Evolutionary conservation across 2,329 filamentous ascomycete species (phyloP).

Genomic region (Dactylellina parvicollis): DNA sequence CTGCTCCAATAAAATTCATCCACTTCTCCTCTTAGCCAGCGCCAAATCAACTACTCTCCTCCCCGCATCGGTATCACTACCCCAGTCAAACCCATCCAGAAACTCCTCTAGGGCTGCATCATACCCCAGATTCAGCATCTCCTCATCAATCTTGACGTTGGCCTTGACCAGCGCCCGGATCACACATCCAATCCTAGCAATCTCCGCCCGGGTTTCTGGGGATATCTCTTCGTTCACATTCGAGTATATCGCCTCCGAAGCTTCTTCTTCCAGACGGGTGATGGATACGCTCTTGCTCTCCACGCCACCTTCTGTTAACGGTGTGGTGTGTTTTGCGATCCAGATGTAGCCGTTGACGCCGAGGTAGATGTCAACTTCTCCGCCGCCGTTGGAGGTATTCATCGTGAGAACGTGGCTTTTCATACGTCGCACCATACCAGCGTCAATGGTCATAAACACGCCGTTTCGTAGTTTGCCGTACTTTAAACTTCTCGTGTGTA

Average conservation of each 20-base stretch:
- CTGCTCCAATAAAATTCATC: conserved; percentile 5
- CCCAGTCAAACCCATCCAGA: conserved; percentile 56
- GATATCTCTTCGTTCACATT: conserved; percentile 91
- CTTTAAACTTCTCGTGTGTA: conserved; percentile 89
- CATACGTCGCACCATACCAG: conserved; percentile 83
- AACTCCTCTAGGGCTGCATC: conserved; percentile 75
- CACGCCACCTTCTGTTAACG: conserved; percentile 62
- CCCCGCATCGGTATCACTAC: conserved; percentile 57
- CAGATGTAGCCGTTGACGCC: conserved; percentile 98
- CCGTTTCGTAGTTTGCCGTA: conserved; percentile 97
- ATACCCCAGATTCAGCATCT: conserved; percentile 84
- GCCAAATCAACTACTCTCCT: conserved; percentile 60
- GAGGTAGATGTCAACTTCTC: conserved; percentile 82
- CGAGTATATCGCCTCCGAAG: conserved; percentile 87
- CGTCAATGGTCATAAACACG: conserved; percentile 81
- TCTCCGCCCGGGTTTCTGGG: conserved; percentile 82
- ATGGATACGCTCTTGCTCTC: conserved; percentile 69
- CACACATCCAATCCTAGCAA: conserved; percentile 82
- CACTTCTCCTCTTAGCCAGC: conserved; percentile 44
- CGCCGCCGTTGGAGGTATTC: conserved; percentile 69
- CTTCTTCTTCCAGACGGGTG: conserved; percentile 86
- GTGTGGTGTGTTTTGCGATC: conserved; percentile 80
- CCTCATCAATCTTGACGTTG: conserved; percentile 86
- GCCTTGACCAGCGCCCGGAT: conserved; percentile 84
- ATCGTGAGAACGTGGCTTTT: conserved; percentile 90